Evolutionary conservation across 352 stramenopile genomes (phyloP), one percentile per base, ranked within the genome.

Genomic region (Pythium chondricola): DNA sequence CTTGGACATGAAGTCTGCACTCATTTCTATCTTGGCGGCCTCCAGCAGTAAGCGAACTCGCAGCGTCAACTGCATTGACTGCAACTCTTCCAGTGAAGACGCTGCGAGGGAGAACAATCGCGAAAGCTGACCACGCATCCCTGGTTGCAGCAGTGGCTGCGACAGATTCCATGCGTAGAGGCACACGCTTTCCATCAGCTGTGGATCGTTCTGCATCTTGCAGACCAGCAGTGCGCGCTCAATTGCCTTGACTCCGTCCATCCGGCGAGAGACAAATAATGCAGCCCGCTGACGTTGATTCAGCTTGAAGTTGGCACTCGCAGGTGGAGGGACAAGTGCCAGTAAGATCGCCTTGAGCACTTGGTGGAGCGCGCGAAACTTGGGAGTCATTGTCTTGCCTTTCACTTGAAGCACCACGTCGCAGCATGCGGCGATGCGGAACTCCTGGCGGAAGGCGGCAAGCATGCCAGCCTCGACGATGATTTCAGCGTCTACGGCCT

Each of bases 1-100:
- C 40, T 96, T 95, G n/a, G 58, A 67, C 7, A 96, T 52, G 47
- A 94, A 96, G 40, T 96, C 83, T 2, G 69, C 75, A 1, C 54
- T 57, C n/a, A 94, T 52, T 33, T 97, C 85, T n/a, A 93, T 68
- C 48, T 93, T 94, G 4, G 72, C 69, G 0, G 93, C 61, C 63
- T 97, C 88, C 16, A 95, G 49, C 44, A 93, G 71, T 8, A 96
- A 48, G 20, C 90, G 71, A 8, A 83, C 79, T 20, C 87, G 83
- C 6, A 96, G 66, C 21, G 64, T 64, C 13, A 93, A 51, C 5
- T 95, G 50, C n/a, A 93, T 50, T 7, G 85, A 96, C 29, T 94
- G 69, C 0, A 93, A 39, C 14, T 94, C 79, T 48, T 94, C 77
- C 10, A 97, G 53, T 1, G 71, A 56, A 0, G 60, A 58, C 8